Evolutionary conservation across 1,284 basidiomycete species (phyloP).

Genomic region (Boletus sp.): DNA sequence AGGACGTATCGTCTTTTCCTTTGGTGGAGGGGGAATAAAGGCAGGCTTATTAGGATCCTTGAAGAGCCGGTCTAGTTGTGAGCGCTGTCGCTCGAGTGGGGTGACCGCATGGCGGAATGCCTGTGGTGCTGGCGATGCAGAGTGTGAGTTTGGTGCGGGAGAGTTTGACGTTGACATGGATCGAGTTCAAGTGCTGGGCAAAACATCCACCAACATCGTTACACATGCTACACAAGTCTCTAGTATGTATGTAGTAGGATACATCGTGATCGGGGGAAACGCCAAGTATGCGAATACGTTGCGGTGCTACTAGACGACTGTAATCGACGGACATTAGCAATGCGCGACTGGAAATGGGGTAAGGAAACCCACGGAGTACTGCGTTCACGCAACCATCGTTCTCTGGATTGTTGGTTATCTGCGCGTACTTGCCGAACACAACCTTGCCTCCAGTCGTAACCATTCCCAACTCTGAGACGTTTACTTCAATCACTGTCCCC

Average conservation of each 20-base stretch:
- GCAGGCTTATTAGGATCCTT: slow-evolving; percentile 83
- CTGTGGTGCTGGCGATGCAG: slow-evolving; percentile 31
- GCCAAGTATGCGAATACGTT: neutral
- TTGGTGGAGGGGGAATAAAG: slow-evolving; percentile 68
- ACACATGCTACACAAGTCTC: slow-evolving; percentile 14
- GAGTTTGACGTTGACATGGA: slow-evolving; percentile 31
- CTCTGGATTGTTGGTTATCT: slow-evolving; percentile 95
- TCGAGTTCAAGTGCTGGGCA: slow-evolving; percentile 6
- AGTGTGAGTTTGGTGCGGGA: slow-evolving; percentile 29
- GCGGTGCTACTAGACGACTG: slow-evolving; percentile 29
- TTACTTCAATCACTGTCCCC: slow-evolving; percentile 98
- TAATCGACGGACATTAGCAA: slow-evolving; percentile 7
- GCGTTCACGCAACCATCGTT: slow-evolving; percentile 97
- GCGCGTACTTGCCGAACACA: slow-evolving; percentile 90
- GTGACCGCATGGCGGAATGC: slow-evolving; percentile 63
- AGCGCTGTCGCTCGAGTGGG: slow-evolving; percentile 68
- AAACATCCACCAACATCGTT: slow-evolving; percentile 25
- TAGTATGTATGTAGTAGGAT: slow-evolving; percentile 4
- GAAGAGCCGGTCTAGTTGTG: slow-evolving; percentile 79
- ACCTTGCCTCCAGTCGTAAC: slow-evolving; percentile 98
- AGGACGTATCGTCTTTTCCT: slow-evolving; percentile 75
- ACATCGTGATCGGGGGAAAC: slow-evolving; percentile 5
- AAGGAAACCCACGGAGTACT: slow-evolving; percentile 66
- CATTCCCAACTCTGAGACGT: slow-evolving; percentile 95
- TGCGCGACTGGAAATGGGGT: neutral